These are phyloP conservation scores for Ustilago crameri DNA, from an alignment of 1,284 basidiomycete genomes.

Conservation along the genomic window DNA sequence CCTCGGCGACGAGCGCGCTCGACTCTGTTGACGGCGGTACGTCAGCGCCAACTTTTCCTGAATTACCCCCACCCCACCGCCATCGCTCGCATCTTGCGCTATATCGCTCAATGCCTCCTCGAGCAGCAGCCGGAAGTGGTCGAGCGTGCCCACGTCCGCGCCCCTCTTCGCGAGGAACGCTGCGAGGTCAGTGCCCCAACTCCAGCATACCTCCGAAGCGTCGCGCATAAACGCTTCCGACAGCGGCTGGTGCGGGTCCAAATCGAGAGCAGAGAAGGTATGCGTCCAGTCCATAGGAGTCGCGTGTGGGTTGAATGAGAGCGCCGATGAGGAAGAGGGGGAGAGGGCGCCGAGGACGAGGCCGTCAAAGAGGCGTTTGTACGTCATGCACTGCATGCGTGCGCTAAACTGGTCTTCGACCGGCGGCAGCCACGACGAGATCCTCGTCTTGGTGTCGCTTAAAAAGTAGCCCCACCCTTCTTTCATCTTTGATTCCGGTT, in stretches of 20 bases:
- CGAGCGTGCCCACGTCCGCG: conserved; percentile 35
- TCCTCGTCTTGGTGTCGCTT: conserved; percentile 62
- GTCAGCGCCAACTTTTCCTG: conserved; percentile 23
- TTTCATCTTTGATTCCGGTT: background rate
- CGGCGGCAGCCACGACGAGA: conserved; percentile 39
- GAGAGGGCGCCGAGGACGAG: conserved; percentile 36
- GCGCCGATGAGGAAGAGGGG: background rate
- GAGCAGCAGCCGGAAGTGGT: conserved; percentile 30
- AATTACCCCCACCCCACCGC: conserved; percentile 11
- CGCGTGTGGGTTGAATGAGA: conserved; percentile 29
- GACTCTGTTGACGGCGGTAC: conserved; percentile 34
- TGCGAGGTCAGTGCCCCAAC: conserved; percentile 28
- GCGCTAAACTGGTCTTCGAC: conserved; percentile 51
- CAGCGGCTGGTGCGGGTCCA: conserved; percentile 35
- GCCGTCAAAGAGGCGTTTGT: conserved; percentile 55
- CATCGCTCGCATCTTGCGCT: conserved; percentile 11
- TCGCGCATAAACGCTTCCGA: conserved; percentile 41
- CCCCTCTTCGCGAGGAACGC: conserved; percentile 8
- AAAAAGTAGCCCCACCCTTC: conserved; percentile 40
- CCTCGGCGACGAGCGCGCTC: too few relatives aligned
- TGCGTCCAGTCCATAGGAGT: conserved; percentile 32
- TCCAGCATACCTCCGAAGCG: conserved; percentile 32
- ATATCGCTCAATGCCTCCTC: conserved; percentile 24
- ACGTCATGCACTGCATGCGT: conserved; percentile 63
- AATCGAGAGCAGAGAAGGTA: conserved; percentile 21